Evolutionary conservation across 495 filamentous ascomycete species (phyloP).

Genomic region (Aspergillus sparsus): DNA sequence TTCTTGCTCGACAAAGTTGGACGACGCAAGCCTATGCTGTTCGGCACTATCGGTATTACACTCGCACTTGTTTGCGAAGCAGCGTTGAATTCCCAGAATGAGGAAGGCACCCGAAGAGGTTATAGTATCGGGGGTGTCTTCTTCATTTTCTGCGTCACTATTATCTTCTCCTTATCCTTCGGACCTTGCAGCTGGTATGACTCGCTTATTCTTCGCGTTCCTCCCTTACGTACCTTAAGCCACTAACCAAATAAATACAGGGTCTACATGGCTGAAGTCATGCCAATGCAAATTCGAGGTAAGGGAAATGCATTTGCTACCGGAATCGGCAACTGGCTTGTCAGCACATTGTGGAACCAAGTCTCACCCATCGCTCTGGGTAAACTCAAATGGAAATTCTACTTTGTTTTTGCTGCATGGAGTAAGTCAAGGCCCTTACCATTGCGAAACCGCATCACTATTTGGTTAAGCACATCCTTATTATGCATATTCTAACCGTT

Average conservation of each 20-base stretch:
- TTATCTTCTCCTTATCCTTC: conserved; percentile 49
- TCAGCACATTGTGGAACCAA: conserved; percentile 53
- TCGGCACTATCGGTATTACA: conserved; percentile 42
- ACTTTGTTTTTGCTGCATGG: conserved; percentile 47
- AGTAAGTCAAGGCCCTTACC: conserved; percentile 27
- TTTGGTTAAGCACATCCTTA: no score
- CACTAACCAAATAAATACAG: conserved; percentile 10
- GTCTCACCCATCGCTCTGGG: conserved; percentile 50
- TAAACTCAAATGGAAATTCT: conserved; percentile 47
- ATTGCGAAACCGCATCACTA: no score
- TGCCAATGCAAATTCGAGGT: conserved; percentile 53
- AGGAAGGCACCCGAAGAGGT: conserved; percentile 33
- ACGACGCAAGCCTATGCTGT: conserved; percentile 39
- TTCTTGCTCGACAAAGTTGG: conserved; percentile 44
- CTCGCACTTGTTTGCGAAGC: conserved; percentile 48
- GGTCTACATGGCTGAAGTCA: conserved; percentile 53
- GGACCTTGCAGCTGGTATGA: conserved; percentile 48
- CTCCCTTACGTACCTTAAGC: not conserved
- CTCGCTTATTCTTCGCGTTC: not conserved
- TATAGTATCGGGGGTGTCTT: conserved; percentile 50
- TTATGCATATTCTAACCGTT: conserved; percentile 2
- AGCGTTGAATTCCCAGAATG: conserved; percentile 42
- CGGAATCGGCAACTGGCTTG: conserved; percentile 52
- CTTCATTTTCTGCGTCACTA: conserved; percentile 51
- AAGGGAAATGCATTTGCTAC: conserved; percentile 51